A percentile compares a stretch with the other conserved stretches of the same genome.
Evolutionary conservation across 2,329 filamentous ascomycete species (phyloP).

Genomic region (Penicillium frequentans): DNA sequence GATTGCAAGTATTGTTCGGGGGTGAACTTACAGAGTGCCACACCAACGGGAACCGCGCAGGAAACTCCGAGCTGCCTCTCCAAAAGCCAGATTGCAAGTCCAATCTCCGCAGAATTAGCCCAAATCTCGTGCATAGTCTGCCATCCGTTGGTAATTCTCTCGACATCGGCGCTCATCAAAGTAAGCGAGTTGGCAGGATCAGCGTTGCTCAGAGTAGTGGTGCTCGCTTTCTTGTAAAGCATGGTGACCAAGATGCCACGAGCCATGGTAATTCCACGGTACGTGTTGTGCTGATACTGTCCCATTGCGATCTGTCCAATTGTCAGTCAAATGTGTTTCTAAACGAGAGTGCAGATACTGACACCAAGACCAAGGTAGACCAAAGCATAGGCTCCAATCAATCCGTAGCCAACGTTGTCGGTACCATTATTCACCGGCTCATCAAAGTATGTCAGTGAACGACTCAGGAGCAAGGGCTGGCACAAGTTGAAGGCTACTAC

Average conservation of each 20-base stretch:
- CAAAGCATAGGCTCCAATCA: slow-evolving; percentile 46
- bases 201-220: slow-evolving; percentile 32
- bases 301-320: slow-evolving; percentile 36
- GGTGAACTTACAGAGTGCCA: slow-evolving; percentile 38
- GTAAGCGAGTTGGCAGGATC: slow-evolving; percentile 43
- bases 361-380: slow-evolving; percentile 46
- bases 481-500: slow-evolving; percentile 38
- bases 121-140: slow-evolving; percentile 47
- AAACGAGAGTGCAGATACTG: slow-evolving; percentile 9
- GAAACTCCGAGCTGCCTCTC: slow-evolving; percentile 44
- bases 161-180: slow-evolving; percentile 49
- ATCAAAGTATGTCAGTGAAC: slow-evolving; percentile 35
- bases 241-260: slow-evolving; percentile 48
- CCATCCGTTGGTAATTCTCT: slow-evolving; percentile 44
- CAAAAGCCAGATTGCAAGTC: slow-evolving; percentile 46
- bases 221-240: slow-evolving; percentile 49
- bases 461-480: slow-evolving; percentile 40
- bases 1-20: background rate
- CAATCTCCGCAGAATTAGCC: slow-evolving; percentile 47
- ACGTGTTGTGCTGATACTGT: slow-evolving; percentile 44
- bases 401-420: slow-evolving; percentile 41
- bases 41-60: slow-evolving; percentile 45
- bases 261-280: slow-evolving; percentile 46
- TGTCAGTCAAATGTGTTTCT: background rate
- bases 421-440: slow-evolving; percentile 28